Evolutionary conservation across 371 early-diverging fungal species (phyloP).

Genomic region (Mortierella sp.): DNA sequence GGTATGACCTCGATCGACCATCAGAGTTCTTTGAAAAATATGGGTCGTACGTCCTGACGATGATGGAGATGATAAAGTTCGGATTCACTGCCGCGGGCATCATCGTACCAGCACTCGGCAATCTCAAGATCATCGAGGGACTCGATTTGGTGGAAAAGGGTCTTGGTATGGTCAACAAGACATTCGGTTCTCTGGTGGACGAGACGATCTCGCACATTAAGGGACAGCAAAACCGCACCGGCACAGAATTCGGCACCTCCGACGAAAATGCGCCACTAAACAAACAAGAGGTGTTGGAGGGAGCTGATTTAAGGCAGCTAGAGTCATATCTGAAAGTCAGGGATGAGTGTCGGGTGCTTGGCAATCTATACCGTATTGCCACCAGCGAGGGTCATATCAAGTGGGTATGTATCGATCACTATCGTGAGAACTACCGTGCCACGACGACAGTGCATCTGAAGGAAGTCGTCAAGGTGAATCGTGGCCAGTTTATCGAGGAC

Average conservation of each 20-base stretch:
- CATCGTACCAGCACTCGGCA: neutral
- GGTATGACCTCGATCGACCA: slow-evolving; percentile 7
- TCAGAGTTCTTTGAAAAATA: slow-evolving; percentile 14
- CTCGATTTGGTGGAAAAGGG: no score
- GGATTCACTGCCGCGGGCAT: slow-evolving; percentile 5
- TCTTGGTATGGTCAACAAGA: no score
- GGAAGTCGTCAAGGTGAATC: no score
- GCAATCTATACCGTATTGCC: slow-evolving; percentile 8
- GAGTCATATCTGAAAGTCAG: slow-evolving; percentile 1
- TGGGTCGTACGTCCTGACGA: slow-evolving; percentile 2
- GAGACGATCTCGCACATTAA: no score
- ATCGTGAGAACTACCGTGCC: slow-evolving; percentile 9
- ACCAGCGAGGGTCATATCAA: slow-evolving; percentile 18
- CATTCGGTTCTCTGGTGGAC: no score
- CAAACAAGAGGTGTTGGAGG: slow-evolving; percentile 5
- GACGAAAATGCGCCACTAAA: no score
- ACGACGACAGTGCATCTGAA: no score
- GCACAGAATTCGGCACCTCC: no score
- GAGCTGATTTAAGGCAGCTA: slow-evolving; percentile 9
- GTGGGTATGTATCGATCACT: slow-evolving; percentile 19
- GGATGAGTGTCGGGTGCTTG: slow-evolving; percentile 8
- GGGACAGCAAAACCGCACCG: no score
- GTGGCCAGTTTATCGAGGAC: no score
- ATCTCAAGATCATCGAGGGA: neutral
- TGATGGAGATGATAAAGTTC: slow-evolving; percentile 12